Evolutionary conservation across 2,329 filamentous ascomycete species (phyloP).

Genomic region (Ophiobolus disseminans): DNA sequence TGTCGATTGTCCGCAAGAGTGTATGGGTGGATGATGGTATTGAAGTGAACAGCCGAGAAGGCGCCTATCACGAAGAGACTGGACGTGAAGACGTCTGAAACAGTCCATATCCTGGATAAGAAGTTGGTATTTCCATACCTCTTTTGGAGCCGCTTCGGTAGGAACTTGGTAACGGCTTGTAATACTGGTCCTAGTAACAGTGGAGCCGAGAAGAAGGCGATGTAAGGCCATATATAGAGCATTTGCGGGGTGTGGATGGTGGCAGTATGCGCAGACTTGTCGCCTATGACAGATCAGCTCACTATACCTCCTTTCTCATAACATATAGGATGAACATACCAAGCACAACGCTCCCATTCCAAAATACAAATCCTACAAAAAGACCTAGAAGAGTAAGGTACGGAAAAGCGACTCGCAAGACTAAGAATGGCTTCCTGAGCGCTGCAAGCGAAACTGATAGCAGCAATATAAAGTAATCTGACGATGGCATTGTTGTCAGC

Average conservation of each 20-base stretch:
- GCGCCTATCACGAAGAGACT: constrained; percentile 49
- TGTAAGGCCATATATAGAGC: constrained; percentile 92
- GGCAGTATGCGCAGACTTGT: constrained; percentile 92
- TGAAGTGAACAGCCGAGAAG: constrained; percentile 69
- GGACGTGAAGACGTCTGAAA: constrained; percentile 36
- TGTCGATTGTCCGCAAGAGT: constrained; percentile 96
- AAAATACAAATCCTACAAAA: constrained; percentile 78
- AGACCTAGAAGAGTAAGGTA: constrained; percentile 68
- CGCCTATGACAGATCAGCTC: constrained; percentile 68
- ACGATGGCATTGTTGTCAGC: constrained; percentile 4
- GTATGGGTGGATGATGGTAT: constrained; percentile 95
- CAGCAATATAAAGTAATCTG: constrained; percentile 44
- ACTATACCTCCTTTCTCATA: no score
- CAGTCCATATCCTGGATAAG: constrained; percentile 1
- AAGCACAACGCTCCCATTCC: constrained; percentile 92
- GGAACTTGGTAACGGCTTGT: constrained; percentile 37
- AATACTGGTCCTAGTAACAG: constrained; percentile 68
- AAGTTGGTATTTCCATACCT: constrained; percentile 12
- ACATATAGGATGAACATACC: constrained; percentile 59
- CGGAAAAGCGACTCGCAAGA: constrained; percentile 54
- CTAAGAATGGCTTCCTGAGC: constrained; percentile 50
- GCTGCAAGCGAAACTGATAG: constrained; percentile 70
- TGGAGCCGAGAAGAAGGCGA: constrained; percentile 87
- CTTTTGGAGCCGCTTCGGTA: constrained; percentile 23
- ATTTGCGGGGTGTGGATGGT: constrained; percentile 90